Percentiles rank a stretch among this genome's conserved stretches.
These are phyloP conservation scores for Tetracladium maxilliforme DNA, from an alignment of 2,329 filamentous ascomycete species.

Conservation along the genomic window DNA sequence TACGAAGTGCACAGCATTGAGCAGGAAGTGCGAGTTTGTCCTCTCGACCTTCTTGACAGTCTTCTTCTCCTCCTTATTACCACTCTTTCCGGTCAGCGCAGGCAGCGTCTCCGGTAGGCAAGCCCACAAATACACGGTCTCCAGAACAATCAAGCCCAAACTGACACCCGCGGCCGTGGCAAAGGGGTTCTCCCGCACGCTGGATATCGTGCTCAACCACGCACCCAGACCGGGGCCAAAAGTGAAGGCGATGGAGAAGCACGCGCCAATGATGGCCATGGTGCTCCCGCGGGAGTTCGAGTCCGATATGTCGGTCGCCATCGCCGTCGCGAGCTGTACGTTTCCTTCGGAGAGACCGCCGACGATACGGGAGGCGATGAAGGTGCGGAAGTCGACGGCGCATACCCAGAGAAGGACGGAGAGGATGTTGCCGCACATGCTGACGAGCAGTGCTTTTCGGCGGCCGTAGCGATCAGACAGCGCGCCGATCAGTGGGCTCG, in stretches of 20 bases:
- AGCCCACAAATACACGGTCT: constrained; percentile 78
- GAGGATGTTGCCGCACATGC: constrained; percentile 85
- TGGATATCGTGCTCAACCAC: constrained; percentile 62
- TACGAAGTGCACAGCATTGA: constrained; percentile 75
- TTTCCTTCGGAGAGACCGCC: constrained; percentile 94
- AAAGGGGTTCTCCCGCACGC: constrained; percentile 81
- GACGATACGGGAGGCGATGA: constrained; percentile 82
- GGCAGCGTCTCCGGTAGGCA: constrained; percentile 79
- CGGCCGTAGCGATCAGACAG: constrained; percentile 84
- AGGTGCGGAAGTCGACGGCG: constrained; percentile 89
- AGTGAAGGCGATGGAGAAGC: constrained; percentile 94
- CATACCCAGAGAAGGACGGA: constrained; percentile 90
- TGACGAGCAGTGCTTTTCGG: constrained; percentile 72
- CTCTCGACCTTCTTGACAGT: constrained; percentile 9
- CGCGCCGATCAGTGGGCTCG: constrained; percentile 78
- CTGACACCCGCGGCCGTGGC: constrained; percentile 84
- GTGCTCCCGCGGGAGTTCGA: constrained; percentile 72
- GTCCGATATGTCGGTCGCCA: constrained; percentile 90
- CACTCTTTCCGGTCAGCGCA: constrained; percentile 24
- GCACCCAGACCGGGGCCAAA: constrained; percentile 89
- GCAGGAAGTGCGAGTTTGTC: constrained; percentile 70
- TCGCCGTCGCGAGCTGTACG: constrained; percentile 88
- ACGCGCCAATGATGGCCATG: constrained; percentile 91
- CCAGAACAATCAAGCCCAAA: constrained; percentile 66
- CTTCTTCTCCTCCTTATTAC: constrained; percentile 10